phyloP scores from a whole-genome alignment of 2,329 filamentous ascomycete genomes.

The Microcera coccophila region DNA sequence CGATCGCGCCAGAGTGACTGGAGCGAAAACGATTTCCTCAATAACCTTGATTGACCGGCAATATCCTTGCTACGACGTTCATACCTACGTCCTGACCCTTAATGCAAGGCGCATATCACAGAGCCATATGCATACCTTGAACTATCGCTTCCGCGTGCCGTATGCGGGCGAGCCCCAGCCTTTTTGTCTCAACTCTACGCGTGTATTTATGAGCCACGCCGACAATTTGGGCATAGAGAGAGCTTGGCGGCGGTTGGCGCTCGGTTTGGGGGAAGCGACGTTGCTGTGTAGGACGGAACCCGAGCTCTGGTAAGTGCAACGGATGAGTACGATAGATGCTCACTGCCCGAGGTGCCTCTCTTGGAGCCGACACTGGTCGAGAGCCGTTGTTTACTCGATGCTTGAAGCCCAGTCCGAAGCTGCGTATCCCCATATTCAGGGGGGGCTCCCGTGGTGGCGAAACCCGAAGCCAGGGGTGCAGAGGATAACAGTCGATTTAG shows the following conservation, averaged over 20 bases:
- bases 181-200: neutral
- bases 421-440: neutral
- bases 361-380: constrained; percentile 9
- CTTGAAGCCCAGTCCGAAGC: neutral
- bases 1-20: too few relatives aligned
- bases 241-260: neutral
- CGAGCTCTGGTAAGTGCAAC: constrained; percentile 4
- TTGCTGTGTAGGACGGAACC: too few relatives aligned
- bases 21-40: too few relatives aligned
- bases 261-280: too few relatives aligned
- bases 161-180: neutral
- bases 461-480: neutral
- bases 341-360: constrained; percentile 7
- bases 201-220: neutral
- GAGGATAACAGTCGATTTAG: neutral
- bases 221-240: too few relatives aligned
- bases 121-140: neutral
- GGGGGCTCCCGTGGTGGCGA: neutral
- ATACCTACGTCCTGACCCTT: too few relatives aligned
- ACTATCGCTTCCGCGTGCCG: neutral
- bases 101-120: too few relatives aligned
- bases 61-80: too few relatives aligned
- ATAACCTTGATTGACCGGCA: too few relatives aligned
- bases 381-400: neutral
- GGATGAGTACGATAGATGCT: constrained; percentile 9